Conservation (phyloP, 2,329 filamentous ascomycete species). For the Talaromyces amestolkiae region DNA sequence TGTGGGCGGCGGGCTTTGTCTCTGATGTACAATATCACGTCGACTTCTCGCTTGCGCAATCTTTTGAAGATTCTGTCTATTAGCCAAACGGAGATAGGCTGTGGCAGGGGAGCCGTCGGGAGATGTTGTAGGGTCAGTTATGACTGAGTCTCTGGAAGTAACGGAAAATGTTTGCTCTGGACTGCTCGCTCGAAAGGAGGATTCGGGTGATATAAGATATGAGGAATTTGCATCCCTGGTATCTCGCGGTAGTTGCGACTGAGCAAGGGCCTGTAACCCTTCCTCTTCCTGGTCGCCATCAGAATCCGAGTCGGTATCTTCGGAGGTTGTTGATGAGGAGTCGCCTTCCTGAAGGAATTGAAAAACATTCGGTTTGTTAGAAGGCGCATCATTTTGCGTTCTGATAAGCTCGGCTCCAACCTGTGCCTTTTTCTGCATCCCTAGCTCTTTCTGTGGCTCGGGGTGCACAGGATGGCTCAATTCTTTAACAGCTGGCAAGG, state of each 20-base stretch:
- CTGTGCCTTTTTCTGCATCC: neutral
- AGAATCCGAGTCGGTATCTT: slow-evolving; percentile 24
- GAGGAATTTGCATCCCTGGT: slow-evolving; percentile 21
- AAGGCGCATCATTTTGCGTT: slow-evolving; percentile 3
- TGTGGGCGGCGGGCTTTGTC: slow-evolving; percentile 15
- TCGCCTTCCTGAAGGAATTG: slow-evolving; percentile 32
- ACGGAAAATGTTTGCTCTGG: slow-evolving; percentile 35
- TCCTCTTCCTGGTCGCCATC: slow-evolving; percentile 23
- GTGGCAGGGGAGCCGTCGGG: slow-evolving; percentile 29
- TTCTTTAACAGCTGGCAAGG: neutral
- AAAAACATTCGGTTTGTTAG: slow-evolving; percentile 36
- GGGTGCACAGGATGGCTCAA: neutral
- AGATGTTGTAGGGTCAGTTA: slow-evolving; percentile 28
- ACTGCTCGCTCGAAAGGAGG: slow-evolving; percentile 33
- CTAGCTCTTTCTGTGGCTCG: neutral
- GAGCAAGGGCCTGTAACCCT: slow-evolving; percentile 2
- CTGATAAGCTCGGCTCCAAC: slow-evolving; percentile 3
- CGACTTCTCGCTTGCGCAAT: slow-evolving; percentile 24
- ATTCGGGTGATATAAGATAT: slow-evolving; percentile 30
- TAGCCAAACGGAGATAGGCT: slow-evolving; percentile 29
- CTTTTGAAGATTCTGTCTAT: slow-evolving; percentile 23
- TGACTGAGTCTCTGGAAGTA: slow-evolving; percentile 28
- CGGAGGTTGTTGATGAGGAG: slow-evolving; percentile 14
- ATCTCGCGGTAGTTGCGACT: slow-evolving; percentile 15
- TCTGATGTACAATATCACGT: slow-evolving; percentile 22